A percentile compares a stretch with the other conserved stretches of the same genome.
Evolutionary conservation across 176 grass and related monocot species (phyloP).

Genomic region (Musa acuminata): DNA sequence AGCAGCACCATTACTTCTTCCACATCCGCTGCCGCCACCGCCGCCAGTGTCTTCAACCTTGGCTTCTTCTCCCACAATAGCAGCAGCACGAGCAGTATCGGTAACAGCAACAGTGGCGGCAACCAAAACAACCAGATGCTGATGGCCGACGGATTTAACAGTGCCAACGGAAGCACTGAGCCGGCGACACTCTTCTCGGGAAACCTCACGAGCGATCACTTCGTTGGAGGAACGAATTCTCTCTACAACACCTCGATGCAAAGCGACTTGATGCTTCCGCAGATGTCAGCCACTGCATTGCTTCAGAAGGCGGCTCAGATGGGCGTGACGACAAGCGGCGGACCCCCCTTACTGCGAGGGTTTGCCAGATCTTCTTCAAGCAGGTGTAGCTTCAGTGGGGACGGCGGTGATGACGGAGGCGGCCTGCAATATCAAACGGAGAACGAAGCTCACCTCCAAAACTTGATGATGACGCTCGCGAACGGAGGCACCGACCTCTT

Average conservation of each 20-base stretch:
- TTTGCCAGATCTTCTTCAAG: constrained; percentile 33
- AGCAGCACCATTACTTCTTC: constrained; percentile 17
- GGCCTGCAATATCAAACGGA: constrained; percentile 42
- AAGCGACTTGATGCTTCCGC: constrained; percentile 51
- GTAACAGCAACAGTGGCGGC: not conserved
- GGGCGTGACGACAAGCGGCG: constrained; percentile 61
- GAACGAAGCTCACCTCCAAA: constrained; percentile 53
- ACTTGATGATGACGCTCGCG: constrained; percentile 84
- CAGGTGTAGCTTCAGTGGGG: not conserved
- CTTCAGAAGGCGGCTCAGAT: constrained; percentile 97
- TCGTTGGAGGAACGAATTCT: constrained; percentile 18
- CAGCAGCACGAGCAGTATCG: constrained; percentile 16
- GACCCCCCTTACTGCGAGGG: constrained; percentile 39
- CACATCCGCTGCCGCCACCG: not conserved
- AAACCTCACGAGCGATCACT: constrained; percentile 49
- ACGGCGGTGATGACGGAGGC: constrained; percentile 14
- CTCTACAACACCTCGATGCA: constrained; percentile 39
- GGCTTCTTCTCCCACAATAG: constrained; percentile 51
- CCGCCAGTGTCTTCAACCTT: constrained; percentile 50
- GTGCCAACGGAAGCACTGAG: not conserved
- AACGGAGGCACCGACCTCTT: constrained; percentile 41
- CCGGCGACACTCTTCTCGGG: constrained; percentile 46
- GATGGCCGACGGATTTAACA: not conserved
- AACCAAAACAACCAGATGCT: constrained; percentile 7
- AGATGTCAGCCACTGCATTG: constrained; percentile 88